These are phyloP conservation scores for Phytophthora pisi DNA, from an alignment of 352 stramenopile species.

Conservation along the genomic window DNA sequence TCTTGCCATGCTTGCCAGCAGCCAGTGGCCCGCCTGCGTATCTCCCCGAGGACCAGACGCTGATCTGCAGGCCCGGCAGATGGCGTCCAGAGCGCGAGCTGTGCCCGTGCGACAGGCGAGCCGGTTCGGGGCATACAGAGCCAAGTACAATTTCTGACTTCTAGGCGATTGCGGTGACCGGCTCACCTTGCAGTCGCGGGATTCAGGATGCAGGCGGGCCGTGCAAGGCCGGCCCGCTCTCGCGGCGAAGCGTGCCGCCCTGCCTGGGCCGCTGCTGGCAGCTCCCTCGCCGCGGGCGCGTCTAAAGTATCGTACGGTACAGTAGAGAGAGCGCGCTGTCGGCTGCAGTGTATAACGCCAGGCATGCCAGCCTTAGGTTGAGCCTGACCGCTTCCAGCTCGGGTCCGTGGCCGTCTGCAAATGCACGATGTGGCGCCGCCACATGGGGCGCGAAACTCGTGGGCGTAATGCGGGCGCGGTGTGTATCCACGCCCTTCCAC, in stretches of 20 bases:
- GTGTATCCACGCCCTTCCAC: slow-evolving; percentile 28
- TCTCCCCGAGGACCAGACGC: slow-evolving; percentile 20
- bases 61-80: slow-evolving; percentile 12
- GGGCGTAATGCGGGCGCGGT: slow-evolving; percentile 5
- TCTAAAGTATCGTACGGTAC: not conserved
- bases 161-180: slow-evolving; percentile 8
- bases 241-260: not conserved
- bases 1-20: slow-evolving; percentile 1
- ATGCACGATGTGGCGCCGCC: not conserved
- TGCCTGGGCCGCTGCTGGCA: not conserved
- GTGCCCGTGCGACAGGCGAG: slow-evolving; percentile 25
- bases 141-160: slow-evolving; percentile 27
- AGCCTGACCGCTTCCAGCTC: too few relatives aligned
- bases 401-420: not conserved
- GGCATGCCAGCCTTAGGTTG: too few relatives aligned
- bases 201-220: slow-evolving; percentile 7
- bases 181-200: slow-evolving; percentile 3
- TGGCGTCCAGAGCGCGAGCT: slow-evolving; percentile 23
- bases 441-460: slow-evolving; percentile 16
- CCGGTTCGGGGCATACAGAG: slow-evolving; percentile 20
- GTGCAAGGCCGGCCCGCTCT: slow-evolving; percentile 1
- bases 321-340: not conserved
- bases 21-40: slow-evolving; percentile 12
- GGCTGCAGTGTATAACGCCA: too few relatives aligned
- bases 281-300: not conserved